These are phyloP conservation scores for Paulownia fortunei DNA, from an alignment of 257 asterid species.

Conservation along the genomic window DNA sequence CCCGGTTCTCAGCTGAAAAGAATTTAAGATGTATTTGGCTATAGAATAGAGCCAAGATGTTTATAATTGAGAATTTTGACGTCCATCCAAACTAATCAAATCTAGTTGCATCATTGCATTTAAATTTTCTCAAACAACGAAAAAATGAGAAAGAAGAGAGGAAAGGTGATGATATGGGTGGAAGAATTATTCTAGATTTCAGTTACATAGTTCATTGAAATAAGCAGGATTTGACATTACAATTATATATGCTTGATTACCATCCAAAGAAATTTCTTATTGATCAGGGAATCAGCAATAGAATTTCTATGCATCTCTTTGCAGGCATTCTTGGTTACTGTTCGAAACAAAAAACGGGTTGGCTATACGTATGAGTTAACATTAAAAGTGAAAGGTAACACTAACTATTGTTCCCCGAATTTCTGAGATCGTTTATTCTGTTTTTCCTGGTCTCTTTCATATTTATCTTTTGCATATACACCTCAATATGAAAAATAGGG, in stretches of 20 bases:
- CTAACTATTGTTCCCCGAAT: not conserved
- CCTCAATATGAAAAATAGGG: conserved; percentile 50
- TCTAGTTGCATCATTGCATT: not conserved
- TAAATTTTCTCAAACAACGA: not conserved
- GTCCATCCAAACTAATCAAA: not conserved
- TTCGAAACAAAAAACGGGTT: conserved; percentile 92
- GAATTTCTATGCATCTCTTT: conserved; percentile 17
- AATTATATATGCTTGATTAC: not conserved
- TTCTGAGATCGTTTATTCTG: not conserved
- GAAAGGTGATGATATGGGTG: not conserved
- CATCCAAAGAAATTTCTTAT: not conserved
- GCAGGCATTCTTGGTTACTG: conserved; percentile 92
- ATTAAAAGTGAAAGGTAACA: conserved; percentile 72
- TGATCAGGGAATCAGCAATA: not conserved
- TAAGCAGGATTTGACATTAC: not conserved
- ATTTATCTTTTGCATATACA: not conserved
- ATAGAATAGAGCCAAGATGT: not conserved
- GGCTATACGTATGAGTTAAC: conserved; percentile 92
- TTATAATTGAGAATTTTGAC: not conserved
- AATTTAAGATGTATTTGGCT: not conserved
- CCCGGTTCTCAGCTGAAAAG: not conserved
- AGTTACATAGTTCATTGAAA: not conserved
- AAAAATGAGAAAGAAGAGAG: not conserved
- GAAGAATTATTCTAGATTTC: not conserved
- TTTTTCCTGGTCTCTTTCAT: no score